Evolutionary conservation across 2,329 filamentous ascomycete species (phyloP).

Genomic region (Aureobasidium lini): DNA sequence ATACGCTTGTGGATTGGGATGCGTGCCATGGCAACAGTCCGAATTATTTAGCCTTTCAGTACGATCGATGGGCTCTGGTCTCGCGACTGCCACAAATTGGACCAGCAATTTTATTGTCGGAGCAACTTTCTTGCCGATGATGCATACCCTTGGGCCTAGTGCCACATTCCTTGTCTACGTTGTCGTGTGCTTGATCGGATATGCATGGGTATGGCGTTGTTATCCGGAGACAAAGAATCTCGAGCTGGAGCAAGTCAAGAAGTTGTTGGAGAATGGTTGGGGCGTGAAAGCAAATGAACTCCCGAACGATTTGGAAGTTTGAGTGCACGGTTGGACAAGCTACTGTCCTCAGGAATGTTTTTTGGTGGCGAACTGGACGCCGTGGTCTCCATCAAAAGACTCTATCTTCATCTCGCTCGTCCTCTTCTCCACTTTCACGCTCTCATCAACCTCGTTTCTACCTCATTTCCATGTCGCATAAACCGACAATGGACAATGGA

Average conservation of each 20-base stretch:
- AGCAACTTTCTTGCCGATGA: slow-evolving; percentile 79
- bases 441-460: too few relatives aligned
- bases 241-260: slow-evolving; percentile 70
- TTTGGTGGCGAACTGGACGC: background rate
- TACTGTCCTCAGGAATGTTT: background rate
- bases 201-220: slow-evolving; percentile 59
- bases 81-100: slow-evolving; percentile 82
- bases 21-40: slow-evolving; percentile 93
- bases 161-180: slow-evolving; percentile 82
- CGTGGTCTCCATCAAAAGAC: background rate
- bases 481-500: too few relatives aligned
- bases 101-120: slow-evolving; percentile 78
- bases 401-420: too few relatives aligned
- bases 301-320: background rate
- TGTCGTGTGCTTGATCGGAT: slow-evolving; percentile 59
- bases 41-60: slow-evolving; percentile 74
- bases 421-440: too few relatives aligned
- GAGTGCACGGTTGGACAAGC: background rate
- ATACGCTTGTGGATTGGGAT: slow-evolving; percentile 82
- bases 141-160: slow-evolving; percentile 64
- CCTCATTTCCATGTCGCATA: too few relatives aligned
- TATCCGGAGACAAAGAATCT: slow-evolving; percentile 83
- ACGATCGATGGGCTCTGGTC: slow-evolving; percentile 62
- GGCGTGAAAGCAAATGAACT: slow-evolving; percentile 36
- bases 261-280: slow-evolving; percentile 63